Conservation (phyloP, 2,329 filamentous ascomycete genomes). For the Neofusicoccum parvum region DNA sequence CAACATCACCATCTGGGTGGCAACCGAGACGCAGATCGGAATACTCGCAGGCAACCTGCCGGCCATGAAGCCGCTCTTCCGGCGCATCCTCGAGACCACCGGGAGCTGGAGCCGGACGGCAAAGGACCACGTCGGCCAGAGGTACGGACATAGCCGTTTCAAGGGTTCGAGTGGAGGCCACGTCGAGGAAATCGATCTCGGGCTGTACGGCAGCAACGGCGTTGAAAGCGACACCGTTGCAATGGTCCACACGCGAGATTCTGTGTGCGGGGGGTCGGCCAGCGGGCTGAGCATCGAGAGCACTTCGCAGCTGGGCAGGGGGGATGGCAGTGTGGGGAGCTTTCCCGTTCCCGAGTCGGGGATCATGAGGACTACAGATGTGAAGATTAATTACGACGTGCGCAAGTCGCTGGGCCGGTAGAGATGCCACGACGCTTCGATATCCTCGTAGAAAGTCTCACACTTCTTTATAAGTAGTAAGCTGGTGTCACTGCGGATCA, state of each 20-base stretch:
- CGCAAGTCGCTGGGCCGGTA: not conserved
- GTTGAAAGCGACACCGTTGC: not conserved
- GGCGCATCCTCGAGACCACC: constrained; percentile 36
- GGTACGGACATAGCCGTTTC: not conserved
- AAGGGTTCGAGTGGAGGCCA: not conserved
- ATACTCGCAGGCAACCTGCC: constrained; percentile 49
- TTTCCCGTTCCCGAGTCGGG: not conserved
- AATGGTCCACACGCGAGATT: not conserved
- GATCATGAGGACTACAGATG: not conserved
- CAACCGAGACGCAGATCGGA: constrained; percentile 46
- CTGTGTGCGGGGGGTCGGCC: not conserved
- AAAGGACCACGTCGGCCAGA: not conserved
- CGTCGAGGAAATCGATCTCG: not conserved
- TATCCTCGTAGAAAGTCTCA: too few relatives aligned
- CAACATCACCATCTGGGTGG: constrained; percentile 52
- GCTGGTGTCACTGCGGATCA: too few relatives aligned
- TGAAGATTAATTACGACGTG: not conserved
- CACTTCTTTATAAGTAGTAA: too few relatives aligned
- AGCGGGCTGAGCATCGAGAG: not conserved
- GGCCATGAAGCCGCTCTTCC: constrained; percentile 47
- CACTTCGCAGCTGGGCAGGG: not conserved
- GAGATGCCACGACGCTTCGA: too few relatives aligned
- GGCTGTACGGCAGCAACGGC: not conserved
- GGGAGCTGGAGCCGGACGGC: not conserved
- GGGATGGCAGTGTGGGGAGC: not conserved